These are phyloP conservation scores for Nyssa sinensis DNA, from an alignment of 148 eudicot genomes.

Conservation along the genomic window DNA sequence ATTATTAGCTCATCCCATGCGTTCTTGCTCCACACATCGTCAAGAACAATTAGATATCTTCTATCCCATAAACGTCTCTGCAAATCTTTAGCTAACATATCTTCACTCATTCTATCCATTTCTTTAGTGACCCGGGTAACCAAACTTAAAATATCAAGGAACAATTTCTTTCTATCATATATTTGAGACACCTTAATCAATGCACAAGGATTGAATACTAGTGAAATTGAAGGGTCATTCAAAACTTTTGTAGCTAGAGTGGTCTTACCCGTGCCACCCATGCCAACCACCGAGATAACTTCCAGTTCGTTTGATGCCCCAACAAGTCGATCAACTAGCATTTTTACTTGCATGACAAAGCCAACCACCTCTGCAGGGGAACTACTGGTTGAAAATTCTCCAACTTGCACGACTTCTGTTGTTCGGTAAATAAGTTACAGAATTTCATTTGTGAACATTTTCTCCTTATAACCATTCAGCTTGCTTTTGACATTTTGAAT, in stretches of 20 bases:
- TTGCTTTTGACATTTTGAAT: constrained; percentile 12
- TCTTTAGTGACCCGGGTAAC: neutral
- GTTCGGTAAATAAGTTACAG: constrained; percentile 9
- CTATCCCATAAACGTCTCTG: neutral
- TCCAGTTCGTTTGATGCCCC: constrained; percentile 17
- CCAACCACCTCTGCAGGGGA: constrained; percentile 29
- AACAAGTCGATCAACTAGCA: constrained; percentile 16
- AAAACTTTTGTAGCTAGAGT: constrained; percentile 37
- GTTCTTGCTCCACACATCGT: constrained; percentile 27
- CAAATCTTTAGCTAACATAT: constrained; percentile 12
- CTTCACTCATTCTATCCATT: neutral
- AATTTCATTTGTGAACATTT: constrained; percentile 18
- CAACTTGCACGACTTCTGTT: neutral
- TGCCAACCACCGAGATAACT: constrained; percentile 39
- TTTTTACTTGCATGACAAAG: constrained; percentile 26
- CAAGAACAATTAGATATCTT: constrained; percentile 27
- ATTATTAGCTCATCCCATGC: constrained; percentile 31
- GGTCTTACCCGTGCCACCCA: constrained; percentile 48
- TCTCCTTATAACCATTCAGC: constrained; percentile 14
- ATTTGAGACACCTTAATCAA: constrained; percentile 38
- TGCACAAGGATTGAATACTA: constrained; percentile 20
- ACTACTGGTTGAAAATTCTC: constrained; percentile 1
- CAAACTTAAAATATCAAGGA: constrained; percentile 21
- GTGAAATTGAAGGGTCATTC: constrained; percentile 16
- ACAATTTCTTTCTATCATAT: constrained; percentile 25